A percentile compares a stretch with the other conserved stretches of the same genome.
These are phyloP conservation scores for Sphaerulina vaccinii DNA, from an alignment of 2,329 filamentous ascomycete genomes.

Conservation along the genomic window DNA sequence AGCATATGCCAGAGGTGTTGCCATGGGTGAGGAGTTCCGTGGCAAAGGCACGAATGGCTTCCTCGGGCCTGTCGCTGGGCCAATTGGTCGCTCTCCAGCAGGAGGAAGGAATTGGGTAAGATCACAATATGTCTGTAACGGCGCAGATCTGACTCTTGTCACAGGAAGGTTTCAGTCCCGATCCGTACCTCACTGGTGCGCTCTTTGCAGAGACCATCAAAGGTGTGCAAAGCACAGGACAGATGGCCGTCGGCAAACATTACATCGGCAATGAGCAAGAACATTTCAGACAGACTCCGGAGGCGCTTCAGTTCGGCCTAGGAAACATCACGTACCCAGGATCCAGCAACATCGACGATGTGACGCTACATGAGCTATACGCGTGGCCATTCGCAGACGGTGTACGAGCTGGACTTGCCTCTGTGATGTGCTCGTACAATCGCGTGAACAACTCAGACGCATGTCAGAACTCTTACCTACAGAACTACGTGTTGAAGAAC, in stretches of 20 bases:
- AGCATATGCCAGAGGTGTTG: constrained; percentile 65
- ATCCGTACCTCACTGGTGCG: constrained; percentile 69
- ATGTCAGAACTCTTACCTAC: constrained; percentile 66
- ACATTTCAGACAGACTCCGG: constrained; percentile 60
- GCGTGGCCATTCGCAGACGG: constrained; percentile 51
- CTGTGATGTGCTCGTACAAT: constrained; percentile 62
- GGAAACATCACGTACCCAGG: constrained; percentile 33
- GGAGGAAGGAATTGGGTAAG: constrained; percentile 17
- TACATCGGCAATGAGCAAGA: constrained; percentile 74
- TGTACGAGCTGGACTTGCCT: constrained; percentile 49
- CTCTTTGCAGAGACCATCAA: constrained; percentile 58
- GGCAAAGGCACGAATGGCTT: constrained; percentile 73
- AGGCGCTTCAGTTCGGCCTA: constrained; percentile 57
- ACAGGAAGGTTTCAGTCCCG: constrained; percentile 61
- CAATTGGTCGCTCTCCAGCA: constrained; percentile 58
- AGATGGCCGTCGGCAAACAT: constrained; percentile 81
- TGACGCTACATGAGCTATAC: constrained; percentile 51
- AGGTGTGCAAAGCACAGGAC: constrained; percentile 77
- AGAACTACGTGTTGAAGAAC: constrained; percentile 66
- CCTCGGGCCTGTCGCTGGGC: constrained; percentile 74
- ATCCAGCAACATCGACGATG: constrained; percentile 62
- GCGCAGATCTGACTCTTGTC: constrained; percentile 56
- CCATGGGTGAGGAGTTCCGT: constrained; percentile 73
- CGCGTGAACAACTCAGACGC: constrained; percentile 53
- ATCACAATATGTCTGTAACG: constrained; percentile 48